Conservation (phyloP, 306 rosid species). For the Pterocarpus santalinus region DNA sequence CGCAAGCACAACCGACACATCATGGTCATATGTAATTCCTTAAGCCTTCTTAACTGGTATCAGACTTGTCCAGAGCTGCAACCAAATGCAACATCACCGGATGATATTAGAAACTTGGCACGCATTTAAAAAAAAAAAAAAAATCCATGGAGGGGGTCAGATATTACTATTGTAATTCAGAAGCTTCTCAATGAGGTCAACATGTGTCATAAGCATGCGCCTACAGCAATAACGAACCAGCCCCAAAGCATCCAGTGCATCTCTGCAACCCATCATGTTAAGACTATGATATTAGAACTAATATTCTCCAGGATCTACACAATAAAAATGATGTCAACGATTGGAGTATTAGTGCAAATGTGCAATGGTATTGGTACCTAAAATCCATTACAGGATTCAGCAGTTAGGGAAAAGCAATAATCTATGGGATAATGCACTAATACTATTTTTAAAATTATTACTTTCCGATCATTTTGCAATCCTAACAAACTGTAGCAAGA, state of each 20-base stretch:
- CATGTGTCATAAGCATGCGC: slow-evolving; percentile 98
- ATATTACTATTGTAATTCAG: slow-evolving; percentile 86
- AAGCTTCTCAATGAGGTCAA: slow-evolving; percentile 96
- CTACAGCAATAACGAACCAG: slow-evolving; percentile 95
- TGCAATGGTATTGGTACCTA: background rate
- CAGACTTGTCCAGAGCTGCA: slow-evolving; percentile 82
- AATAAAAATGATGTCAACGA: background rate
- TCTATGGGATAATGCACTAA: background rate
- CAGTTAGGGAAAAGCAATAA: background rate
- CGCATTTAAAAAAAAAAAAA: background rate
- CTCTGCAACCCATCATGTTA: slow-evolving; percentile 63
- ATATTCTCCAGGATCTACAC: background rate
- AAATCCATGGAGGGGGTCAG: slow-evolving; percentile 17
- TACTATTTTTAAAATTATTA: no score
- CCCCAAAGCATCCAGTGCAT: slow-evolving; percentile 92
- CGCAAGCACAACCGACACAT: slow-evolving; percentile 25
- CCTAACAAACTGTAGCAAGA: no score
- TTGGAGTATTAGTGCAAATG: background rate
- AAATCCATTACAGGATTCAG: background rate
- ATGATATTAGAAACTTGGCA: slow-evolving; percentile 4
- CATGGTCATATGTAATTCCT: slow-evolving; percentile 14
- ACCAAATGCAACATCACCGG: slow-evolving; percentile 13
- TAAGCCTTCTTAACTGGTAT: slow-evolving; percentile 54
- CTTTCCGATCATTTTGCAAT: no score
- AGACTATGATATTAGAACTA: slow-evolving; percentile 2